A percentile compares a stretch with the other conserved stretches of the same genome.
These are phyloP conservation scores for Aspergillus egyptiacus DNA, from an alignment of 495 filamentous ascomycete genomes.

Conservation along the genomic window DNA sequence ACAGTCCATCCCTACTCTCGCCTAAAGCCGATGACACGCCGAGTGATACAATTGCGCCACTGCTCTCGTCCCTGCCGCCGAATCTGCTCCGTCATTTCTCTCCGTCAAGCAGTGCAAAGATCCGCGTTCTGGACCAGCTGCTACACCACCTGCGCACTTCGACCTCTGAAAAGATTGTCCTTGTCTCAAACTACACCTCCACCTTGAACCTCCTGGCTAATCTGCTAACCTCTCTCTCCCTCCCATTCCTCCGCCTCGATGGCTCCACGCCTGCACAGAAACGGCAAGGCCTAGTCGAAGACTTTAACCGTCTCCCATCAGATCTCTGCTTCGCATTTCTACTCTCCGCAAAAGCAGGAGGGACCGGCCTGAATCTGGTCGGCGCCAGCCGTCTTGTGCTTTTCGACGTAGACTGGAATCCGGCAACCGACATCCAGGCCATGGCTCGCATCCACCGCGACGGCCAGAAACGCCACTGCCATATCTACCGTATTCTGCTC, in stretches of 20 bases:
- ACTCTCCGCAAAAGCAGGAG: conserved; percentile 73
- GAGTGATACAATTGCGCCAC: conserved; percentile 36
- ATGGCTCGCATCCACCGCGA: conserved; percentile 81
- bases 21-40: conserved; percentile 36
- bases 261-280: conserved; percentile 63
- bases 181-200: conserved; percentile 78
- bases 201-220: conserved; percentile 65
- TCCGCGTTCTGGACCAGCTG: conserved; percentile 65
- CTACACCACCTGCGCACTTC: conserved; percentile 55
- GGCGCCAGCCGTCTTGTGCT: conserved; percentile 70
- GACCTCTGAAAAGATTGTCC: conserved; percentile 68
- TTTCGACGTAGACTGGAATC: conserved; percentile 83
- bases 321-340: conserved; percentile 65
- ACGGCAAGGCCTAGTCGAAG: conserved; percentile 68
- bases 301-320: conserved; percentile 60
- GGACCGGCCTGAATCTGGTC: conserved; percentile 71
- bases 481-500: conserved; percentile 69
- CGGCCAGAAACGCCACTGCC: conserved; percentile 64
- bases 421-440: conserved; percentile 73
- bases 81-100: conserved; percentile 52
- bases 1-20: conserved; percentile 63
- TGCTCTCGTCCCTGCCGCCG: conserved; percentile 55
- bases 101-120: conserved; percentile 59
- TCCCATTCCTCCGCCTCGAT: conserved; percentile 67
- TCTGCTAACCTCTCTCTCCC: conserved; percentile 56